Evolutionary conservation across 2,329 filamentous ascomycete genomes (phyloP), one percentile per base, ranked within the genome.

Genomic region (Microcyclospora pomicola): DNA sequence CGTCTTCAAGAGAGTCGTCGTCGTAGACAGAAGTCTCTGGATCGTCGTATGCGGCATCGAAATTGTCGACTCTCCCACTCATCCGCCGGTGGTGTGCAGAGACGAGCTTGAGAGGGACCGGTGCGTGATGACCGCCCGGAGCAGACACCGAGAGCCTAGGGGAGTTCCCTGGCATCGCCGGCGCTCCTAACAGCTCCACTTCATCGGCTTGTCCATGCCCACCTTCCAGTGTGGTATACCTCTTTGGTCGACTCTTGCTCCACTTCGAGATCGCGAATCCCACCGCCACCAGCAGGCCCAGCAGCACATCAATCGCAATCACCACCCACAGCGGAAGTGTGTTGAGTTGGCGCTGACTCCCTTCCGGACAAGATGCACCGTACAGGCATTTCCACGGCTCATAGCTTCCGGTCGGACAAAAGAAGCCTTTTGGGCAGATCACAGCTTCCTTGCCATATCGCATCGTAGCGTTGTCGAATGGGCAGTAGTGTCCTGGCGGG

Each of bases 371-470:
- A 3, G 51, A 44, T 27, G 68, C 69, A 1, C 65, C 67, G 2
- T 56, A 35, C 12, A 52, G 52, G 42, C 71, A 75, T 9, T 65
- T 64, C 2, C 63, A 67, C 2, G 71, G 67, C 5, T 60, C 54
- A 1, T 61, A 49, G 4, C 66, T 63, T 5, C 71, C 71, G 0
- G 62, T 61, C 24, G 68, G 69, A 42, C 71, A 75, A 44, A 68
- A 75, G 2, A 59, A 59, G 15, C 69, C 69, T 7, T 55, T 42
- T 0, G 68, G 68, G 36, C 71, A 74, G 9, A 42, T 35, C 3
- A 65, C 44, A 32, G 58, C 60, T 38, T 64, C 47, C 31, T 15
- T 56, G 35, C 1, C 68, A 7, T 24, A 24, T 24, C 19, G 4
- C 7, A 24, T 5, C 7, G 19, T 24, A 24, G 19, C 19, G 7